Conservation (phyloP, 352 stramenopile genomes). For the Plasmopara viticola region DNA sequence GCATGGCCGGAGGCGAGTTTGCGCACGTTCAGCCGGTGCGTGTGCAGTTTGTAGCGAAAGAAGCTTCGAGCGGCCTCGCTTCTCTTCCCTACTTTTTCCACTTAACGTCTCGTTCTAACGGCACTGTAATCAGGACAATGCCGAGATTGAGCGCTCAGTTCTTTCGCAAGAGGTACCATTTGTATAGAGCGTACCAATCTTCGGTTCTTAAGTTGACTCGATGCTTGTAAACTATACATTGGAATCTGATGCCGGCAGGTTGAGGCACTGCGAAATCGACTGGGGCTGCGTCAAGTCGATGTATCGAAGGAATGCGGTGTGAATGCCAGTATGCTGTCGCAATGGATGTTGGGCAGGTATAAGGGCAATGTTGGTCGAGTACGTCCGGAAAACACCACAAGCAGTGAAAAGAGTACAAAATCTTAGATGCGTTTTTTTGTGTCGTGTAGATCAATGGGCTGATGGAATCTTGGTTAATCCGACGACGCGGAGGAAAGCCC, state of each 20-base stretch:
- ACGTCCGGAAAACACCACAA: constrained; percentile 7
- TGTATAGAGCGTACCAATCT: background rate
- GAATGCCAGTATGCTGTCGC: constrained; percentile 81
- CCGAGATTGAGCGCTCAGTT: constrained; percentile 75
- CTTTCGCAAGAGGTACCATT: constrained; percentile 59
- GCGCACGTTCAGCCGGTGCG: constrained; percentile 69
- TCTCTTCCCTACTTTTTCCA: constrained; percentile 1
- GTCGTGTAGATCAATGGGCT: constrained; percentile 64
- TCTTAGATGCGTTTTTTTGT: constrained; percentile 1
- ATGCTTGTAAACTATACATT: background rate
- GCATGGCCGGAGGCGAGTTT: constrained; percentile 59
- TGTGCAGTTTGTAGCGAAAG: constrained; percentile 5
- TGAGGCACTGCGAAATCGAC: constrained; percentile 60
- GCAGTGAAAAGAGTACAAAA: background rate
- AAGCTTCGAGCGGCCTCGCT: background rate
- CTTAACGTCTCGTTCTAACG: constrained; percentile 4
- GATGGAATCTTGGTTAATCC: constrained; percentile 82
- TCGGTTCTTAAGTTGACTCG: background rate
- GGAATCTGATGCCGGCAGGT: constrained; percentile 31
- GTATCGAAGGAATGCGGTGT: constrained; percentile 83
- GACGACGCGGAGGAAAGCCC: constrained; percentile 67
- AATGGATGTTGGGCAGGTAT: constrained; percentile 84
- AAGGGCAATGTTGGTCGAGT: constrained; percentile 78
- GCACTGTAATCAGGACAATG: constrained; percentile 54
- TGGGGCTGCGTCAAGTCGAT: constrained; percentile 72